A percentile compares a stretch with the other conserved stretches of the same genome.
These are phyloP conservation scores for Favolaschia claudopus DNA, from an alignment of 768 basidiomycete genomes.

Conservation along the genomic window DNA sequence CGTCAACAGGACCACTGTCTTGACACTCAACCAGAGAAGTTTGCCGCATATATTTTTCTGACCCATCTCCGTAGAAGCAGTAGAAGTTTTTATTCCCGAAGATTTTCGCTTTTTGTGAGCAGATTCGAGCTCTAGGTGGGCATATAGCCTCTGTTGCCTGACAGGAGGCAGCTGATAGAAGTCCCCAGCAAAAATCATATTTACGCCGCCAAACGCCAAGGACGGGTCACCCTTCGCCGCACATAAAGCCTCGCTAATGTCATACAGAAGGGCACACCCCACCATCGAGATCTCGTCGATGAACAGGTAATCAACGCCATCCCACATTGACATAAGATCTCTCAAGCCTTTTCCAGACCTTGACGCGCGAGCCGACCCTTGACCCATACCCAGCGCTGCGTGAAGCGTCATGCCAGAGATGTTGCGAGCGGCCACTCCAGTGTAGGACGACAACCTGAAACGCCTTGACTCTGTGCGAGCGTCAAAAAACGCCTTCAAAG, in stretches of 20 bases:
- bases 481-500: conserved; percentile 41
- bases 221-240: conserved; percentile 37
- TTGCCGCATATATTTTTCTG: conserved; percentile 37
- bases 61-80: too few species aligned
- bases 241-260: conserved; percentile 41
- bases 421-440: conserved; percentile 48
- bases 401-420: conserved; percentile 50
- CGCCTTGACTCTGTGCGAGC: conserved; percentile 24
- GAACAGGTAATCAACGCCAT: conserved; percentile 35
- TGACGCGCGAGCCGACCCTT: background rate
- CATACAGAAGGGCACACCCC: conserved; percentile 37
- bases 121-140: background rate
- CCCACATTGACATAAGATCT: conserved; percentile 37
- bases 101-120: background rate
- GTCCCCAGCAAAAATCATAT: conserved; percentile 44
- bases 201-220: conserved; percentile 49
- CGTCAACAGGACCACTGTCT: conserved; percentile 38
- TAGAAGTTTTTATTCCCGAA: too few species aligned
- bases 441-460: conserved; percentile 41
- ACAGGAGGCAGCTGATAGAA: conserved; percentile 49
- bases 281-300: conserved; percentile 51
- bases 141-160: conserved; percentile 28
- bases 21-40: conserved; percentile 26
- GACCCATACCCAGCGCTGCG: conserved; percentile 34
- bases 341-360: conserved; percentile 11